A percentile compares a stretch with the other conserved stretches of the same genome.
These are phyloP conservation scores for Mikania micrantha DNA, from an alignment of 129 eudicot genomes.

Conservation along the genomic window DNA sequence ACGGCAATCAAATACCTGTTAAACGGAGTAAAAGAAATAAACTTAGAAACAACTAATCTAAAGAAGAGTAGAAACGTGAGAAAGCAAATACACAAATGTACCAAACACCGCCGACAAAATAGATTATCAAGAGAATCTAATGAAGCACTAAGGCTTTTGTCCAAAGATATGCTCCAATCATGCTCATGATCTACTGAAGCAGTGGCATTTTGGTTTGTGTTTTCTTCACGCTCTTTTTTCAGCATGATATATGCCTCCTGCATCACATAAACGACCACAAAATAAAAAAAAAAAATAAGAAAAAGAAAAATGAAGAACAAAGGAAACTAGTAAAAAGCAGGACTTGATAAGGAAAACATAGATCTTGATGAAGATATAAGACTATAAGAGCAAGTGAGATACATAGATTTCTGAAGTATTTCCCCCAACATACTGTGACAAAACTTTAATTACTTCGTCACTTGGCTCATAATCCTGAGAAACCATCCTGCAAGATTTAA, in stretches of 20 bases:
- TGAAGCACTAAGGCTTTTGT: conserved; percentile 66
- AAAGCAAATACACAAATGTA: conserved; percentile 19
- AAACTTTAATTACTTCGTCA: conserved; percentile 56
- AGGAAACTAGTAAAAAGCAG: neutral
- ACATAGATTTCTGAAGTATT: conserved; percentile 66
- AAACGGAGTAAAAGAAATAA: neutral
- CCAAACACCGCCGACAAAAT: conserved; percentile 98
- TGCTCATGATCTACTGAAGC: conserved; percentile 23
- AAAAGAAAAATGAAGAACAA: neutral
- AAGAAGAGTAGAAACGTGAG: conserved; percentile 4
- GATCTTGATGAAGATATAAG: conserved; percentile 4
- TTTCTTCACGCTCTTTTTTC: conserved; percentile 34
- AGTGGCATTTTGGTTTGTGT: conserved; percentile 16
- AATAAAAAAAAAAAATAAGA: too few species aligned
- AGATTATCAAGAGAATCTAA: conserved; percentile 87
- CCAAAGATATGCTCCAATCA: conserved; percentile 34
- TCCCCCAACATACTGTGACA: conserved; percentile 69
- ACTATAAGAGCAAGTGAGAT: neutral
- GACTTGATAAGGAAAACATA: conserved; percentile 13
- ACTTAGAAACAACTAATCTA: neutral
- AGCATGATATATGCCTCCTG: conserved; percentile 68
- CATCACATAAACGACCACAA: conserved; percentile 21
- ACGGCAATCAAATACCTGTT: conserved; percentile 90
- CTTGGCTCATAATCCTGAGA: conserved; percentile 51
- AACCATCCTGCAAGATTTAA: conserved; percentile 57